Conservation (phyloP, 169 alveolate species). For the Plasmodium malariae region DNA sequence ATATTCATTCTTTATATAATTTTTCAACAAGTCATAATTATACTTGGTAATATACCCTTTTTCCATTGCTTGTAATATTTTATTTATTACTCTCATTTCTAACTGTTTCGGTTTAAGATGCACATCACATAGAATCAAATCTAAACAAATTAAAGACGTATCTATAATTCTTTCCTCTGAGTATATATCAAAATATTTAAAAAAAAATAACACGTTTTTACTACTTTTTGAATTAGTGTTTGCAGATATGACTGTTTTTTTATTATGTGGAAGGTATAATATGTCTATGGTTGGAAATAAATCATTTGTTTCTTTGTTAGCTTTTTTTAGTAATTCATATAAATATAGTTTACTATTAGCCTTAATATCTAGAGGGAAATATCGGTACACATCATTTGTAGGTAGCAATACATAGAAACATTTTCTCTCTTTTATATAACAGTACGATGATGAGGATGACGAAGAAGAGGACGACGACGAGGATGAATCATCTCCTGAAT, state of each 20-base stretch:
- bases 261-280: constrained; percentile 56
- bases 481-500: constrained; percentile 4
- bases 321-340: constrained; percentile 52
- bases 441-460: constrained; percentile 43
- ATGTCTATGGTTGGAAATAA: constrained; percentile 70
- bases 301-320: constrained; percentile 62
- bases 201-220: constrained; percentile 22
- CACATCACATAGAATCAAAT: constrained; percentile 38
- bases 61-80: constrained; percentile 63
- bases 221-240: constrained; percentile 10
- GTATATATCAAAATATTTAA: constrained; percentile 75
- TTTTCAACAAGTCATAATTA: constrained; percentile 43
- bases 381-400: constrained; percentile 41
- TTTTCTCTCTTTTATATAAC: constrained; percentile 27
- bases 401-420: constrained; percentile 52
- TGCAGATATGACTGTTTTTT: constrained; percentile 17
- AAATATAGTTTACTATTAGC: constrained; percentile 25
- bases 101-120: constrained; percentile 59
- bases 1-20: constrained; percentile 3
- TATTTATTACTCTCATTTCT: constrained; percentile 19
- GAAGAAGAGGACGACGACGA: constrained; percentile 14
- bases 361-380: constrained; percentile 52
- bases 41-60: constrained; percentile 53
- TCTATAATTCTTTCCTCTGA: constrained; percentile 47
- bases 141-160: constrained; percentile 45